These are phyloP conservation scores for Fusarium sp. DNA, from an alignment of 2,329 filamentous ascomycete species.

Conservation along the genomic window DNA sequence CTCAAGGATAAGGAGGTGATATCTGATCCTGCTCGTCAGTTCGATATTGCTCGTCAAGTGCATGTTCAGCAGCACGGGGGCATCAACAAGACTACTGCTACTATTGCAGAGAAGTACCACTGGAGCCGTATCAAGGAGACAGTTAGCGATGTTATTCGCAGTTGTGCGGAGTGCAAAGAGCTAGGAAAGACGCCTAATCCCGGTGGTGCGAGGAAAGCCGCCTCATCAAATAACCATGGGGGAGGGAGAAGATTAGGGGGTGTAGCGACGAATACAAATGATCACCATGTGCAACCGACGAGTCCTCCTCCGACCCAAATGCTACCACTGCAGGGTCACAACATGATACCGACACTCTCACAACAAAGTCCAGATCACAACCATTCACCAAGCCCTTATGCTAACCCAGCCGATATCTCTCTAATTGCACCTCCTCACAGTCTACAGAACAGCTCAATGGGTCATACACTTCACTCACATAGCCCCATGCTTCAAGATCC, in stretches of 20 bases:
- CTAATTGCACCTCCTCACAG: slow-evolving; percentile 56
- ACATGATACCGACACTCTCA: slow-evolving; percentile 47
- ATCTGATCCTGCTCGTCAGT: slow-evolving; percentile 88
- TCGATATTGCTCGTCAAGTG: slow-evolving; percentile 84
- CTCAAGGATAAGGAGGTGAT: slow-evolving; percentile 98
- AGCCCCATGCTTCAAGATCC: slow-evolving; percentile 50
- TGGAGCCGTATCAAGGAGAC: slow-evolving; percentile 99
- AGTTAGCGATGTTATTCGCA: slow-evolving; percentile 92
- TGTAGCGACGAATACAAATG: slow-evolving; percentile 13
- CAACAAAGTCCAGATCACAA: slow-evolving; percentile 41
- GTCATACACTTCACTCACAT: slow-evolving; percentile 46
- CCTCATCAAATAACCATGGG: slow-evolving; percentile 10
- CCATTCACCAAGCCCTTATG: slow-evolving; percentile 56
- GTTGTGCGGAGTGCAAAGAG: slow-evolving; percentile 91
- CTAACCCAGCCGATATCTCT: slow-evolving; percentile 63
- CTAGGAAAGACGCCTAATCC: slow-evolving; percentile 67
- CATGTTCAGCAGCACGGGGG: slow-evolving; percentile 85
- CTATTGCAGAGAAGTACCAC: slow-evolving; percentile 93
- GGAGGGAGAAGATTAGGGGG: slow-evolving; percentile 17
- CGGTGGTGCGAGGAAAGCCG: slow-evolving; percentile 44
- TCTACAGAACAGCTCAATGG: slow-evolving; percentile 48
- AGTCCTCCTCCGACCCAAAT: slow-evolving; percentile 41
- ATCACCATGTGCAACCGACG: slow-evolving; percentile 29
- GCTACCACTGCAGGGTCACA: slow-evolving; percentile 49
- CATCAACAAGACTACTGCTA: slow-evolving; percentile 98